Base-by-base conservation (phyloP, 257 asterid species). In the Capsicum pubescens region DNA sequence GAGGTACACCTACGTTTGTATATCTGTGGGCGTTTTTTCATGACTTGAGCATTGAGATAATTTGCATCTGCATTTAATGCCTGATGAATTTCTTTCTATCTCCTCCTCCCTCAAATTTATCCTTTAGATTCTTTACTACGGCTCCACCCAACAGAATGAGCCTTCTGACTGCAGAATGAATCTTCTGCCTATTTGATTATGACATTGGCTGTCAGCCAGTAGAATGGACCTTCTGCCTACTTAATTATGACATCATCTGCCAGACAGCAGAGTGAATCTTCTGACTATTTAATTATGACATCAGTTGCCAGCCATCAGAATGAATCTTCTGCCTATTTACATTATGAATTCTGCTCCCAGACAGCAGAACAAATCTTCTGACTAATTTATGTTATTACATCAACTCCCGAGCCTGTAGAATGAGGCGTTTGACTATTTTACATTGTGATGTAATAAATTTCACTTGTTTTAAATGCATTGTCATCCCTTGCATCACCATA, bases 1-100 rank as follows among this genome's bases (percentile, higher is more conserved):
- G 81, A 77, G 81, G 81, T 77, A 76, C 50, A 26, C 64, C 26
- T 26, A 26, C 54, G 81, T 77, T 52, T 52, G 54, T 21, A 14
- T 54, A 26, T 52, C 16, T 26, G 15, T 54, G 81, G n/a, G 50
- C 48, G 8, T 4, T 14, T 52, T 48, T 76, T 76, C 9, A 52
- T 54, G 15, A 26, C 19, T 12, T 76, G 59, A 26, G 48, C 81
- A 7, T 76, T 32, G 36, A 26, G 61, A 76, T 76, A 8, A 52
- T 26, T 52, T 8, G 48, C 54, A 26, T 14, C 64, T 54, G 6
- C 42, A 48, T 72, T 72, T 48, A 7, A 19, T 72, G 60, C 13
- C 60, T 48, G 80, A 21, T 21, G 39, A 48, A 19, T 72, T 46
- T 48, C 19, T 39, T 69, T 44, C 55, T 8, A 7, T 14, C 26